Base-by-base conservation (phyloP, 1,139 yeast genomes). In the Candida tetrigidarum region DNA sequence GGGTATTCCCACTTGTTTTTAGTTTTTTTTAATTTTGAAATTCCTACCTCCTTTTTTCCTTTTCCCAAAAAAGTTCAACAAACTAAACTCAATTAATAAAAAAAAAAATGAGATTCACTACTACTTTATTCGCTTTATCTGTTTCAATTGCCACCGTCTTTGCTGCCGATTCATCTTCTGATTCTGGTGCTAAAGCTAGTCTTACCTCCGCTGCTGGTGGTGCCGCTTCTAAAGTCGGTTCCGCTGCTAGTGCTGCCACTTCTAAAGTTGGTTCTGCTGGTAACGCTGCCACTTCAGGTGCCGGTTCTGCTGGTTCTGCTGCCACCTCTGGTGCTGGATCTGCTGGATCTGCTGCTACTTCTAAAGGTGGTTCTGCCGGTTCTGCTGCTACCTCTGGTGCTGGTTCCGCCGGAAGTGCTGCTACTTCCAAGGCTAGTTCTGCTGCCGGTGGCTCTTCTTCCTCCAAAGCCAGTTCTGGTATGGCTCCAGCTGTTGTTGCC, bases 351-450 rank as follows among this genome's bases (percentile, higher is more conserved):
- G 43, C 35, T 12, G 47, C 46, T 33, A 27, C 51, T 20, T 46
- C 57, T 23, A 39, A 48, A 3, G 46, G 29, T 27, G 42, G 51
- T 27, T 44, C 45, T 14, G 44, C 50, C 30, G 43, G 50, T 12
- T 37, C 46, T 29, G 33, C 44, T 16, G 39, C 44, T 18, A 22
- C 48, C 15, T 36, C 52, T 16, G 43, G 12, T 20, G 40, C 48
- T 7, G 36, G 25, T 14, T 44, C 46, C 11, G 36, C 41, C 16
- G 27, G 41, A 7, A 10, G 39, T 37, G 30, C 28, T 29, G 47
- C 52, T 28, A 45, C 53, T 41, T 45, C 58, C 15, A 55, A 51
- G 39, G 57, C 45, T 41, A 55, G 58, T 30, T 52, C 62, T 29
- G 39, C 41, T 41, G 12, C 62, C 32, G 66, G 51, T 39, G 37